Base-by-base conservation (phyloP, 2,329 filamentous ascomycete species). In the Daldinia eschscholtzii region DNA sequence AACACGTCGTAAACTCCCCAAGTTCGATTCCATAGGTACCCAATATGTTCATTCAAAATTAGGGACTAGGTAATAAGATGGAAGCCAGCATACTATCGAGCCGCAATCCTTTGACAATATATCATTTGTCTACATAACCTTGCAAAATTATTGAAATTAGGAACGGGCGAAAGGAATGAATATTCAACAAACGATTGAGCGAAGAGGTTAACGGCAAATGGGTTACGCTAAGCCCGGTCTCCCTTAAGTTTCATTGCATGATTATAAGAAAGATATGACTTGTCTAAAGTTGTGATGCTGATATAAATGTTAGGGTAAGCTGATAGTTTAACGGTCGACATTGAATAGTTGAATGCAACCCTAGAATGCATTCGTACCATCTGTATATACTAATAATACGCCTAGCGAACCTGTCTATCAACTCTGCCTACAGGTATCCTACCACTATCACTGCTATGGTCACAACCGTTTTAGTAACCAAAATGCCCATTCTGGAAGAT, bases 361-460 rank as follows among this genome's bases (percentile, higher is more conserved):
- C 46, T 28, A 50, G 26, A 33, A 23, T 10, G 28, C 26, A 30
- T 30, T 15, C 13, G 26, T 30, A 30, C 15, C 13, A 48, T 15
- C 13, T 15, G 6, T 50, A 7, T n/a, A 6, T 13, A 33, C 2
- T 23, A 15, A 23, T 7, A 30, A 30, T 30, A 18, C 7, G 46
- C 46, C 23, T 48, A n/a, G 13, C 23, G 12, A n/a, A 23, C 20
- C 20, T 15, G 20, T 20, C 23, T 10, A 48, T 50, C 46, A 50
- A 50, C 26, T 30, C 46, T 28, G 46, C 46, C 46, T 28, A 50
- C 46, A 50, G 46, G 23, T 50, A 30, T 50, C 6, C 12, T 13
- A 5, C 46, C 23, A 50, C 23, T 15, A 12, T 30, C 6, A 33
- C 15, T 13, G 10, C 7, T 30, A 15, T 3, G 9, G 7, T 23